phyloP scores from a whole-genome alignment of 768 basidiomycete genomes.

The Termitomyces eurrhizus region DNA sequence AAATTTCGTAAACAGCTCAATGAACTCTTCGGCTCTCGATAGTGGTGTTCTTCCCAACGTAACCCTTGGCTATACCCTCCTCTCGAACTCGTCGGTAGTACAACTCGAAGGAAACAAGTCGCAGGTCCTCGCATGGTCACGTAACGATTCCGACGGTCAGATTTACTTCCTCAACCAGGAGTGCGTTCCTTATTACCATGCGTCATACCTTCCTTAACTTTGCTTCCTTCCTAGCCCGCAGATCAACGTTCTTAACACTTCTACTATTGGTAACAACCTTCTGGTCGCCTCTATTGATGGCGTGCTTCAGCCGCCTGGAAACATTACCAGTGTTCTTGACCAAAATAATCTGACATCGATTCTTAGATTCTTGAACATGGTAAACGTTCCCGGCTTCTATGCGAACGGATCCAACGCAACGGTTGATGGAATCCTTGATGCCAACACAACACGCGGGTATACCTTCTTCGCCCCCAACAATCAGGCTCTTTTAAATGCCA shows the following conservation, averaged over 20 bases:
- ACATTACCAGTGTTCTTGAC: conserved; percentile 37
- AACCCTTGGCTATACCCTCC: conserved; percentile 63
- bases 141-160: conserved; percentile 29
- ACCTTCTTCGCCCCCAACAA: conserved; percentile 68
- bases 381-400: conserved; percentile 19
- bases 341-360: conserved; percentile 40
- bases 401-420: conserved; percentile 31
- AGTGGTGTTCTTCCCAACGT: conserved; percentile 48
- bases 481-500: conserved; percentile 38
- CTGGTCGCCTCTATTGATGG: conserved; percentile 45
- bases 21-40: conserved; percentile 22
- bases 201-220: neutral
- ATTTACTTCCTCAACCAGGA: conserved; percentile 47
- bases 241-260: conserved; percentile 32
- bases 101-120: conserved; percentile 53
- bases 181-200: conserved; percentile 23
- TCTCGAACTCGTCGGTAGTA: conserved; percentile 45
- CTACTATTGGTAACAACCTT: conserved; percentile 30
- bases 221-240: conserved; percentile 7
- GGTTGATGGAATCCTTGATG: conserved; percentile 29
- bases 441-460: conserved; percentile 39
- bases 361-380: conserved; percentile 23
- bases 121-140: conserved; percentile 53
- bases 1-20: conserved; percentile 13
- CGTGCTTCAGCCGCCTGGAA: conserved; percentile 51